Conservation (phyloP, 768 basidiomycete species). For the Suillus bovinus region DNA sequence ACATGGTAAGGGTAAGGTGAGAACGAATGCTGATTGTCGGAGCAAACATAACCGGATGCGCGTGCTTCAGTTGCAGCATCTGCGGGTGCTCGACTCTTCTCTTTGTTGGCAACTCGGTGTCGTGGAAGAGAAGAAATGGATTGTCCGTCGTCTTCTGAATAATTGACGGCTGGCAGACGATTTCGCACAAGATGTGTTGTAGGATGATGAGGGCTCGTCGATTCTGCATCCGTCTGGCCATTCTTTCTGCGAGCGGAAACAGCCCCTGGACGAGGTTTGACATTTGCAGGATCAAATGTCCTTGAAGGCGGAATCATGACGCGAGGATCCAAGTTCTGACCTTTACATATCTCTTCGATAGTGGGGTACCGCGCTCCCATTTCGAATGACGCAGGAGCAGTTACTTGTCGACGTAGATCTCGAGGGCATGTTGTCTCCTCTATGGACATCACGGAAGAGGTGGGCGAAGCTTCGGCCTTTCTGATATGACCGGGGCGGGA, state of each 20-base stretch:
- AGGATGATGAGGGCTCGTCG: neutral
- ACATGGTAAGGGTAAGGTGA: neutral
- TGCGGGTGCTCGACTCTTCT: neutral
- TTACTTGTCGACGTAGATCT: slow-evolving; percentile 10
- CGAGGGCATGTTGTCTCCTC: slow-evolving; percentile 16
- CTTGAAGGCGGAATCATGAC: slow-evolving; percentile 28
- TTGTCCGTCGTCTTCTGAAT: neutral
- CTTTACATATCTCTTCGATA: slow-evolving; percentile 19
- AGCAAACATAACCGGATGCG: neutral
- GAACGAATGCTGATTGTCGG: neutral
- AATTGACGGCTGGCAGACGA: neutral
- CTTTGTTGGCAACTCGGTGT: neutral
- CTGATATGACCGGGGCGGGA: slow-evolving; percentile 12
- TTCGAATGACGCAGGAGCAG: slow-evolving; percentile 10
- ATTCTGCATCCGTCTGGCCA: neutral
- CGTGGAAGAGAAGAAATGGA: neutral
- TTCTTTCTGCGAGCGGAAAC: neutral
- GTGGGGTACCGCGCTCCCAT: slow-evolving; percentile 23
- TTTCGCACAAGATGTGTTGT: neutral
- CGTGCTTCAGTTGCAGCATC: neutral
- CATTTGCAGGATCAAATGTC: slow-evolving; percentile 26
- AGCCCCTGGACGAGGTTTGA: slow-evolving; percentile 24
- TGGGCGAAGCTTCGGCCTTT: slow-evolving; percentile 7
- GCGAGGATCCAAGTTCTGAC: slow-evolving; percentile 23
- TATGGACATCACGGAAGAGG: slow-evolving; percentile 10